Conservation (phyloP, 2,329 filamentous ascomycete species). For the Coniochaeta prunicola region DNA sequence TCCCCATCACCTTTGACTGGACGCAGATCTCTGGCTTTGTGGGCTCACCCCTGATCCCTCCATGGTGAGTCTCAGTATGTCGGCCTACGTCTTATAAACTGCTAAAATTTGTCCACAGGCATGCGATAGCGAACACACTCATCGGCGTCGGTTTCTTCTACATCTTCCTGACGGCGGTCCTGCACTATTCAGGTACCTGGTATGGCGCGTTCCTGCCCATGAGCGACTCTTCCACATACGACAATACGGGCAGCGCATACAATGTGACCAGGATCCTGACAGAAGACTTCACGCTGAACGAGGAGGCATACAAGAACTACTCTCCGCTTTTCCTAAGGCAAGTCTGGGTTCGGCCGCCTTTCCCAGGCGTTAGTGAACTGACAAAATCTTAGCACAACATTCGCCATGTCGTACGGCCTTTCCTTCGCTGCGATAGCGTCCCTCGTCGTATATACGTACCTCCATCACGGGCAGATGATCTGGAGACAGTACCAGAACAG, state of each 20-base stretch:
- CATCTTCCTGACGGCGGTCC: slow-evolving; percentile 46
- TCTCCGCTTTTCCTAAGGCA: slow-evolving; percentile 59
- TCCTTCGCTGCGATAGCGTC: slow-evolving; percentile 66
- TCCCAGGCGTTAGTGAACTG: not conserved
- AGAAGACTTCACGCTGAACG: slow-evolving; percentile 53
- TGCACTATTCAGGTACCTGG: slow-evolving; percentile 62
- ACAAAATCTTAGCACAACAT: slow-evolving; percentile 50
- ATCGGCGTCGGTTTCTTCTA: slow-evolving; percentile 61
- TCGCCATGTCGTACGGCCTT: slow-evolving; percentile 61
- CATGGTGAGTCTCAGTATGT: slow-evolving; percentile 41
- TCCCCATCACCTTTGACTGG: slow-evolving; percentile 74
- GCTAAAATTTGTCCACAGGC: slow-evolving; percentile 29
- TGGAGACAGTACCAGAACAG: slow-evolving; percentile 55
- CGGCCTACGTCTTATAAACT: not conserved
- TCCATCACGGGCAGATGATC: slow-evolving; percentile 62
- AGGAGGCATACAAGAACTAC: slow-evolving; percentile 57
- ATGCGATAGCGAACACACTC: slow-evolving; percentile 66
- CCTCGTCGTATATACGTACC: slow-evolving; percentile 58
- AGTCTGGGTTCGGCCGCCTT: not conserved
- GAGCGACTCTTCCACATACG: slow-evolving; percentile 62
- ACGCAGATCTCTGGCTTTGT: slow-evolving; percentile 63
- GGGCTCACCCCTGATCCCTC: slow-evolving; percentile 60
- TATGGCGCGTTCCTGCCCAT: slow-evolving; percentile 60
- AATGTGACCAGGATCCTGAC: slow-evolving; percentile 59
- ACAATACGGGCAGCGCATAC: slow-evolving; percentile 60